phyloP scores from a whole-genome alignment of 176 grass and related monocot genomes.

The Oryza meyeriana region DNA sequence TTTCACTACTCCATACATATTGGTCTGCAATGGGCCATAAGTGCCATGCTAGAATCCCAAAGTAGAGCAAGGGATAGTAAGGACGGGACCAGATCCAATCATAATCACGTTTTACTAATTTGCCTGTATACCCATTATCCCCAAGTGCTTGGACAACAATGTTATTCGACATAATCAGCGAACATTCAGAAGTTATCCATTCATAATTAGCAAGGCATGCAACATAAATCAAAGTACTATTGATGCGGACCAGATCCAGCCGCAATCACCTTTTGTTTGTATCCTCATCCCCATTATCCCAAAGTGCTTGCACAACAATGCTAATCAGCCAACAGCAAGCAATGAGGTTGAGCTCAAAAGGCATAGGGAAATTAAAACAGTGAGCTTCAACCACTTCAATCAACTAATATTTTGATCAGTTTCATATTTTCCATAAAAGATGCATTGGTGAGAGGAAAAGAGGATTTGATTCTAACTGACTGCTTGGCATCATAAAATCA shows the following conservation, averaged over 20 bases:
- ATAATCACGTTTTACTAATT: background rate
- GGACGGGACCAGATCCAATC: background rate
- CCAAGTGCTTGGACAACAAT: background rate
- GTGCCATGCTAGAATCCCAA: background rate
- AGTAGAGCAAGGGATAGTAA: background rate
- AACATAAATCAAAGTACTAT: background rate
- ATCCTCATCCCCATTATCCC: background rate
- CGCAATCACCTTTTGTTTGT: background rate
- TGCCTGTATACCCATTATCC: background rate
- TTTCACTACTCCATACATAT: background rate
- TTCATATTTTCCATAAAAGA: background rate
- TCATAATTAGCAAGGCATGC: background rate
- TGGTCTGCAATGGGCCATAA: background rate
- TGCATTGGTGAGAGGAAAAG: background rate
- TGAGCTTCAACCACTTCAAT: background rate
- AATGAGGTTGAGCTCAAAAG: background rate
- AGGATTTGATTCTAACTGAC: background rate
- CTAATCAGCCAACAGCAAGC: background rate
- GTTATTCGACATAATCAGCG: background rate
- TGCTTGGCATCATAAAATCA: conserved; percentile 14
- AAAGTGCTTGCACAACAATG: background rate
- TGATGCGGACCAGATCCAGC: background rate
- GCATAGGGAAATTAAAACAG: background rate
- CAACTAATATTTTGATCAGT: background rate
- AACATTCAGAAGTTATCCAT: background rate